Conservation (phyloP, 345 rosid genomes). For the Brassica incana region DNA sequence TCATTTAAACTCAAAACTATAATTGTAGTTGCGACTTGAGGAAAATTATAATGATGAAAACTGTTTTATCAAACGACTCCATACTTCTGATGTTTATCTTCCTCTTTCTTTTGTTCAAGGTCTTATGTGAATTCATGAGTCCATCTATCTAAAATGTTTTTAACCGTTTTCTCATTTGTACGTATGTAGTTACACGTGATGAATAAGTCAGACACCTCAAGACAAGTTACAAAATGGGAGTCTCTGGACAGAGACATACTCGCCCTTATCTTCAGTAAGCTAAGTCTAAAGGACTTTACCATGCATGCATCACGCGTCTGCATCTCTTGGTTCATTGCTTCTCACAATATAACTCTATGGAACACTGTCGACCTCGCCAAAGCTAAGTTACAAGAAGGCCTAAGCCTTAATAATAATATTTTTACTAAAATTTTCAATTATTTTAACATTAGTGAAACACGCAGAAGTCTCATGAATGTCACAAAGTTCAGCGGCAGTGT, state of each 20-base stretch:
- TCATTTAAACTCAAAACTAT: not conserved
- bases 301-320: conserved; percentile 13
- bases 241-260: conserved; percentile 16
- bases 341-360: conserved; percentile 22
- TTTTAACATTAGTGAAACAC: not conserved
- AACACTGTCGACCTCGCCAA: not conserved
- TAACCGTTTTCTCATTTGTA: not conserved
- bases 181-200: not conserved
- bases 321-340: conserved; percentile 20
- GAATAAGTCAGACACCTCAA: conserved; percentile 7
- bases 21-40: not conserved
- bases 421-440: not conserved
- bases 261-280: not conserved
- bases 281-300: not conserved
- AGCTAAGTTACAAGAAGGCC: not conserved
- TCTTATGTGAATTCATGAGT: not conserved
- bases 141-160: not conserved
- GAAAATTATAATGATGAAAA: not conserved
- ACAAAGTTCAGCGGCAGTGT: not conserved
- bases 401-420: not conserved
- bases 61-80: not conserved
- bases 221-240: conserved; percentile 9
- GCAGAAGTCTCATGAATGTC: not conserved
- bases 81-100: not conserved
- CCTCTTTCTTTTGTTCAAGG: not conserved